Evolutionary conservation across 208 protist species (phyloP), one percentile per base, ranked within the genome.

Genomic region (Naegleria lovaniensis): DNA sequence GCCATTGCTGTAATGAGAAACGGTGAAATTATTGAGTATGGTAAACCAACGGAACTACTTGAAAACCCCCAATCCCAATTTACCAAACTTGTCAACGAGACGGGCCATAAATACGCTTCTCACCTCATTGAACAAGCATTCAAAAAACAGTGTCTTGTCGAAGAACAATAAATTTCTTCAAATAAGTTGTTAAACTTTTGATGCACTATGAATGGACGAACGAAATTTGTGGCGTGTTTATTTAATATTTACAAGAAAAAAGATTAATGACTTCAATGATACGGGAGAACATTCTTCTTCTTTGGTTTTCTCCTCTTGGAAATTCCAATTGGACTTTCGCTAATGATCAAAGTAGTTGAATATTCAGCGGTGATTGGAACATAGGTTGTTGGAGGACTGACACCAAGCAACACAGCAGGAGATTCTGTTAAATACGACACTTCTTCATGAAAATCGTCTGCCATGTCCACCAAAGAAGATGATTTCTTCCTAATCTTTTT

Each of bases 11-110:
- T 97, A 3, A 38, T 97, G 7, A 93, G 95, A 88, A 55, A 92
- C 41, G 96, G 96, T 41, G 33, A 90, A 43, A 29, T 97, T 25
- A 48, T 88, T 19, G 96, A 97, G 76, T 95, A 91, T 88, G 95
- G 95, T 41, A 90, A 5, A 36, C 38, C 96, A 93, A 43, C 38
- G 39, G 89, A 39, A 22, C 55, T 93, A 29, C 43, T 90, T 6
- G 38, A 52, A n/a, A 58, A 88, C 3, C 7, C 55, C 0, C 11
- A 67, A 41, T 38, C 43, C 22, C 5, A 41, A 1, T 88, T 88
- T 16, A 39, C 13, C 33, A 16, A 36, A 16, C 15, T 88, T 15
- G 40, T 52, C 25, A 88, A 39, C 5, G n/a, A 88, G 39, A 87
- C 83, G 6, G 83, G 83, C 1, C 11, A 67, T 3, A 67, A 67